These are phyloP conservation scores for Didymella glomerata DNA, from an alignment of 2,329 filamentous ascomycete genomes.

Conservation along the genomic window DNA sequence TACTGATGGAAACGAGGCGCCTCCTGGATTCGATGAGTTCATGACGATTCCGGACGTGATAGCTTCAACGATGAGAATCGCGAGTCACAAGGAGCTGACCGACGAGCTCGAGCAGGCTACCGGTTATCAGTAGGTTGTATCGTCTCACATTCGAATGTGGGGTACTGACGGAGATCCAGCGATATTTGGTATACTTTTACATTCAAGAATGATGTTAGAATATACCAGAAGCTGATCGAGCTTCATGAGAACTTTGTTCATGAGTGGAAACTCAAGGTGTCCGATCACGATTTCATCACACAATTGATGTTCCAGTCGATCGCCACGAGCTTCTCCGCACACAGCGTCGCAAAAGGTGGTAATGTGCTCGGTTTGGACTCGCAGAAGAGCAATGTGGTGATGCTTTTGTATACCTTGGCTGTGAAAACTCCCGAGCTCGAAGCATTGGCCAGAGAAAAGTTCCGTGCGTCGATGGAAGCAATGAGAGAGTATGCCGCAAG, in stretches of 20 bases:
- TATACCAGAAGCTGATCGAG: constrained; percentile 34
- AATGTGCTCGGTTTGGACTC: constrained; percentile 40
- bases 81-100: constrained; percentile 34
- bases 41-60: constrained; percentile 31
- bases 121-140: constrained; percentile 29
- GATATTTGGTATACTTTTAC: constrained; percentile 39
- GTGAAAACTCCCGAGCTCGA: constrained; percentile 30
- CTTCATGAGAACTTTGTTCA: constrained; percentile 32
- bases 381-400: constrained; percentile 30
- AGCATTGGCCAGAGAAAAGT: constrained; percentile 18
- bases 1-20: constrained; percentile 28
- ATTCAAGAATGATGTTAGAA: constrained; percentile 31
- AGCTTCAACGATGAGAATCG: constrained; percentile 30
- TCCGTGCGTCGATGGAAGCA: constrained; percentile 23
- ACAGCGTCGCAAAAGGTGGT: constrained; percentile 32
- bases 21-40: constrained; percentile 32
- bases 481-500: constrained; percentile 26
- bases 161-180: constrained; percentile 18
- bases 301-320: constrained; percentile 39
- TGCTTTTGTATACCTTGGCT: constrained; percentile 32
- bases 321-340: constrained; percentile 28
- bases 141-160: not conserved
- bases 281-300: constrained; percentile 33
- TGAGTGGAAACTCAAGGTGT: constrained; percentile 23
- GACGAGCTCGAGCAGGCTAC: constrained; percentile 36